phyloP scores from a whole-genome alignment of 768 basidiomycete species.

The Sistotremastrum niveocremeum region DNA sequence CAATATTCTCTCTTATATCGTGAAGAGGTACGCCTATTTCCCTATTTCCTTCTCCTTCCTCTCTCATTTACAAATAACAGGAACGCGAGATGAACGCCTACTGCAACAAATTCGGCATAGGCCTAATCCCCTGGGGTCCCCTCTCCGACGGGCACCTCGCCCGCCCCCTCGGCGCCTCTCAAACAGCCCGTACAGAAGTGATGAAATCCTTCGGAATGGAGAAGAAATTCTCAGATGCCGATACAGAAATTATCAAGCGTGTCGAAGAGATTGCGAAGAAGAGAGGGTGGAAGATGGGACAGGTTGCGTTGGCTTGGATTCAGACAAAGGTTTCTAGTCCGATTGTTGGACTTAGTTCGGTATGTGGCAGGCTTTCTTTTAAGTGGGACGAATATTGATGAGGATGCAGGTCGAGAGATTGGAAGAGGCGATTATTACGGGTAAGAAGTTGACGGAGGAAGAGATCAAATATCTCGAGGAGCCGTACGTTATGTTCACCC shows the following conservation, averaged over 20 bases:
- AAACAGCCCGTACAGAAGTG: neutral
- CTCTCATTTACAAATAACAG: no score
- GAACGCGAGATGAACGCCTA: slow-evolving; percentile 23
- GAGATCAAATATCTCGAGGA: slow-evolving; percentile 29
- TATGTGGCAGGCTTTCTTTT: neutral
- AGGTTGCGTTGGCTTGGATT: slow-evolving; percentile 26
- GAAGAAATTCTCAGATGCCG: slow-evolving; percentile 10
- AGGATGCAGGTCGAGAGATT: neutral
- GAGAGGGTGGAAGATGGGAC: slow-evolving; percentile 23
- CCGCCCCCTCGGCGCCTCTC: slow-evolving; percentile 9
- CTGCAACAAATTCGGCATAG: slow-evolving; percentile 23
- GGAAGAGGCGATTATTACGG: neutral
- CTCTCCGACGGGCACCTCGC: slow-evolving; percentile 16
- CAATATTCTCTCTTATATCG: slow-evolving; percentile 29
- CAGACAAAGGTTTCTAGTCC: slow-evolving; percentile 21
- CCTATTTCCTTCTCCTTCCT: neutral
- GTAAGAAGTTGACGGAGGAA: slow-evolving; percentile 23
- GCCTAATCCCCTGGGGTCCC: slow-evolving; percentile 29
- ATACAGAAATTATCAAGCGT: slow-evolving; percentile 14
- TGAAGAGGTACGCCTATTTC: slow-evolving; percentile 19
- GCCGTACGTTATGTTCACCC: slow-evolving; percentile 16
- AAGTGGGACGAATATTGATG: neutral
- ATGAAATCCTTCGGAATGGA: slow-evolving; percentile 3
- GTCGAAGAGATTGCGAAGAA: slow-evolving; percentile 25
- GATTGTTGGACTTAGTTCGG: slow-evolving; percentile 21